A percentile compares a stretch with the other conserved stretches of the same genome.
Evolutionary conservation across 2,329 filamentous ascomycete species (phyloP).

Genomic region (Colletotrichum filicis): DNA sequence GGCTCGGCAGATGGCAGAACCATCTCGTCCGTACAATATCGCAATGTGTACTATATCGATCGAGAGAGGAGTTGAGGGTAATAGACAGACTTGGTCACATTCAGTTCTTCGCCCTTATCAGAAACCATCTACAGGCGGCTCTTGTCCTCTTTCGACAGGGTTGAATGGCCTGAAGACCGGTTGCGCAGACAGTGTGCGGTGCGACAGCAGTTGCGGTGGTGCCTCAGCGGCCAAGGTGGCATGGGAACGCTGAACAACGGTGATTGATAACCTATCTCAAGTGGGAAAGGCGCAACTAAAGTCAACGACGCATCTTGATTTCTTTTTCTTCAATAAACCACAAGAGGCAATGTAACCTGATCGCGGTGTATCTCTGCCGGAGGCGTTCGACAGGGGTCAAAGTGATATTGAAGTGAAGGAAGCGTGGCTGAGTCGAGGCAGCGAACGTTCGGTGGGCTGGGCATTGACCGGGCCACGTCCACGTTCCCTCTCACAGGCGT

Average conservation of each 20-base stretch:
- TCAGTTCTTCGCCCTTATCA: not conserved
- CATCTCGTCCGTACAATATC: slow-evolving; percentile 23
- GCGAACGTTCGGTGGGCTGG: slow-evolving; percentile 13
- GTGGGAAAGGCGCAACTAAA: slow-evolving; percentile 2
- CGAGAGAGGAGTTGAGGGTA: slow-evolving; percentile 27
- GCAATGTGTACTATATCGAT: slow-evolving; percentile 34
- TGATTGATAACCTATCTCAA: not conserved
- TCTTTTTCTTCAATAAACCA: not conserved
- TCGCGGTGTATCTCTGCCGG: not conserved
- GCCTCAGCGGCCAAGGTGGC: slow-evolving; percentile 21
- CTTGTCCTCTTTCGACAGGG: slow-evolving; percentile 40
- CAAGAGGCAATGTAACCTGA: not conserved
- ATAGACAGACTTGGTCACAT: slow-evolving; percentile 28
- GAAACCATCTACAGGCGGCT: not conserved
- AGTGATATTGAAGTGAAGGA: slow-evolving; percentile 5
- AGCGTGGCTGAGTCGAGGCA: slow-evolving; percentile 22
- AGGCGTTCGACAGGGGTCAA: not conserved
- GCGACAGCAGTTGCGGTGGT: slow-evolving; percentile 39
- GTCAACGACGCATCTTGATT: not conserved
- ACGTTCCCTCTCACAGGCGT: slow-evolving; percentile 20
- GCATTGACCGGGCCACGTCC: slow-evolving; percentile 29
- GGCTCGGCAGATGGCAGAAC: slow-evolving; percentile 7
- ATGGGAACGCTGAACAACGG: not conserved
- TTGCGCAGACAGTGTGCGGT: slow-evolving; percentile 44
- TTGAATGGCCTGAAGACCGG: slow-evolving; percentile 43